Evolutionary conservation across 2,329 filamentous ascomycete species (phyloP), one percentile per base, ranked within the genome.

Genomic region (Pseudogymnoascus sp.): DNA sequence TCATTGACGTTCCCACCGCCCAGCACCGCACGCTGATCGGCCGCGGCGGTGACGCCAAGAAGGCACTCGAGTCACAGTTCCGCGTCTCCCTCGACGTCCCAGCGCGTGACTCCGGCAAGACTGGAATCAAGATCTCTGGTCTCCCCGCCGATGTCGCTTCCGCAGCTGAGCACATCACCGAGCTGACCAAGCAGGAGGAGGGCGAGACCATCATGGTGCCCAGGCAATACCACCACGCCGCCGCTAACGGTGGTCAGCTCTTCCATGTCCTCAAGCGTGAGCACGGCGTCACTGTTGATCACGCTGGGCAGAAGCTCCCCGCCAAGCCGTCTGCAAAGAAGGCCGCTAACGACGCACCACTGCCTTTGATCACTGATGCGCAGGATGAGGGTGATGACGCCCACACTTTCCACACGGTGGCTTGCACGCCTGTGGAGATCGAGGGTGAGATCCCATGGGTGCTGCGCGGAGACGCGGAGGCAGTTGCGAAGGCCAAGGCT

Each of bases 331-430:
- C 76, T 28, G 75, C 82, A 73, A 76, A 70, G 64, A 74, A 65
- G 71, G 76, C 83, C 20, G 78, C 79, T 38, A 87, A 84, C 65
- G 84, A 82, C 47, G 81, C 79, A 57, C 75, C 84, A 38, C 81
- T 96, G 61, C 94, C 94, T n/a, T 76, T 99, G 67, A 97, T 97
- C 74, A 97, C 92, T 0, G 94, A 97, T 70, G 90, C 94, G 59
- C 81, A 83, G 1, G 83, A 85, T 12, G 76, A 81, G 11, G 74
- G 81, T 20, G 79, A 83, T 6, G 85, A 89, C 65, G 83, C 80
- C 20, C 86, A 96, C 77, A 90, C 89, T 2, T 99, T 92, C 91
- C 89, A 89, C 66, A 77, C 94, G 11, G 82, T 95, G 63, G 81
- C 83, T 38, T 75, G 76, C n/a, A 84, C 86, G 20, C 61, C 68